A percentile compares a stretch with the other conserved stretches of the same genome.
These are phyloP conservation scores for Stachybotrys elegans DNA, from an alignment of 2,329 filamentous ascomycete species.

Conservation along the genomic window DNA sequence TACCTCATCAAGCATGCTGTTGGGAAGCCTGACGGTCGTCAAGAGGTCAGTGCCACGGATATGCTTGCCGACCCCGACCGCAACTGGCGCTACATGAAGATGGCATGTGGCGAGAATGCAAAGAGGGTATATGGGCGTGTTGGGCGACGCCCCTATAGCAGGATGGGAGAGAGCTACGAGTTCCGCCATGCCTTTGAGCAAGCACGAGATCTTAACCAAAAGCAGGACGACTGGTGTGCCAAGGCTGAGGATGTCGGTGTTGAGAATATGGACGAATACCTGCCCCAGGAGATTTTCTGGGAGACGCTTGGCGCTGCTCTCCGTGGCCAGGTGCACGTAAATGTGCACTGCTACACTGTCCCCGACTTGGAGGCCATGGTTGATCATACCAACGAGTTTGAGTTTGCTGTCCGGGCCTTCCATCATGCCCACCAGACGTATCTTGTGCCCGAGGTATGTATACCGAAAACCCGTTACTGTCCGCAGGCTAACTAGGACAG, in stretches of 20 bases:
- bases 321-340: conserved; percentile 62
- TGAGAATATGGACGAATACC: conserved; percentile 48
- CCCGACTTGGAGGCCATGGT: conserved; percentile 66
- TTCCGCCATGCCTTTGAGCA: conserved; percentile 65
- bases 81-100: conserved; percentile 69
- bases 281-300: conserved; percentile 59
- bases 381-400: conserved; percentile 67
- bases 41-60: conserved; percentile 57
- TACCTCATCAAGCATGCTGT: conserved; percentile 65
- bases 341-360: conserved; percentile 68
- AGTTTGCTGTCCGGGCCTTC: conserved; percentile 61
- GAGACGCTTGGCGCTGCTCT: conserved; percentile 59
- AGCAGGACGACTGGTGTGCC: conserved; percentile 65
- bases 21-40: conserved; percentile 52
- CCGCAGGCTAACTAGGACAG: conserved; percentile 17
- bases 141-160: conserved; percentile 50
- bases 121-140: conserved; percentile 55
- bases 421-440: conserved; percentile 67
- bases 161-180: conserved; percentile 65
- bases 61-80: conserved; percentile 62
- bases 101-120: conserved; percentile 69
- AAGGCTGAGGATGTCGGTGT: conserved; percentile 46
- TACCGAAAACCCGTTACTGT: fast-evolving
- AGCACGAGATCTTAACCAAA: conserved; percentile 49
- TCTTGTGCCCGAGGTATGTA: conserved; percentile 55